phyloP scores from a whole-genome alignment of 2,329 filamentous ascomycete species.

The Lasiodiplodia sp. region DNA sequence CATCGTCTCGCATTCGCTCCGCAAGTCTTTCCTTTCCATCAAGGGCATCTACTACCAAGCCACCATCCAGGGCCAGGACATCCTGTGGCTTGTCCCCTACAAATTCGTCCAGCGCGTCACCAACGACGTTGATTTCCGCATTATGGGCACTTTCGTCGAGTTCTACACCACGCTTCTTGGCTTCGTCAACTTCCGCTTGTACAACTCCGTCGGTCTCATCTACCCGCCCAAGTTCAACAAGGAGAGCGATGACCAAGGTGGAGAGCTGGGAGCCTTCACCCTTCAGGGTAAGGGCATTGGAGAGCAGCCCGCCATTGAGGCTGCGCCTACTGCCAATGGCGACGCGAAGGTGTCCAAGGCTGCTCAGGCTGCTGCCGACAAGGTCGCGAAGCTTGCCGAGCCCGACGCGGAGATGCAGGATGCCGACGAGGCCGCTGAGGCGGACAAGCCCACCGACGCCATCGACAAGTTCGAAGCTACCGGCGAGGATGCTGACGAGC shows the following conservation, averaged over 20 bases:
- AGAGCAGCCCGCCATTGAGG: slow-evolving; percentile 37
- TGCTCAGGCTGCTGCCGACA: slow-evolving; percentile 59
- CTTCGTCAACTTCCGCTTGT: slow-evolving; percentile 95
- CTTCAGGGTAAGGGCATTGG: slow-evolving; percentile 76
- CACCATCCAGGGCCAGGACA: slow-evolving; percentile 94
- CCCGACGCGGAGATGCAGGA: slow-evolving; percentile 44
- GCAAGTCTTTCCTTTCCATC: slow-evolving; percentile 97
- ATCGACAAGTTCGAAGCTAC: slow-evolving; percentile 93
- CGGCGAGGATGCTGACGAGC: slow-evolving; percentile 82
- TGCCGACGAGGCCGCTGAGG: slow-evolving; percentile 45
- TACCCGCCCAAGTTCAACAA: slow-evolving; percentile 95
- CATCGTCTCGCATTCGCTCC: slow-evolving; percentile 87
- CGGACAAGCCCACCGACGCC: slow-evolving; percentile 45
- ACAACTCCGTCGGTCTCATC: slow-evolving; percentile 87
- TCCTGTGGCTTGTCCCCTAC: slow-evolving; percentile 97
- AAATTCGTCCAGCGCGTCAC: slow-evolving; percentile 96
- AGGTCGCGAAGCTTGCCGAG: slow-evolving; percentile 44
- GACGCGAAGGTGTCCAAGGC: slow-evolving; percentile 47
- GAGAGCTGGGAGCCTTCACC: slow-evolving; percentile 88
- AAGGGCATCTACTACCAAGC: slow-evolving; percentile 99
- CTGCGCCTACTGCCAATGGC: slow-evolving; percentile 35
- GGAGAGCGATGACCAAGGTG: slow-evolving; percentile 85
- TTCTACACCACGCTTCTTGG: slow-evolving; percentile 97
- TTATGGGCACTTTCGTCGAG: slow-evolving; percentile 99
- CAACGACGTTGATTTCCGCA: slow-evolving; percentile 95